Evolutionary conservation across 2,329 filamentous ascomycete genomes (phyloP).

Genomic region (Xylaria hypoxylon): DNA sequence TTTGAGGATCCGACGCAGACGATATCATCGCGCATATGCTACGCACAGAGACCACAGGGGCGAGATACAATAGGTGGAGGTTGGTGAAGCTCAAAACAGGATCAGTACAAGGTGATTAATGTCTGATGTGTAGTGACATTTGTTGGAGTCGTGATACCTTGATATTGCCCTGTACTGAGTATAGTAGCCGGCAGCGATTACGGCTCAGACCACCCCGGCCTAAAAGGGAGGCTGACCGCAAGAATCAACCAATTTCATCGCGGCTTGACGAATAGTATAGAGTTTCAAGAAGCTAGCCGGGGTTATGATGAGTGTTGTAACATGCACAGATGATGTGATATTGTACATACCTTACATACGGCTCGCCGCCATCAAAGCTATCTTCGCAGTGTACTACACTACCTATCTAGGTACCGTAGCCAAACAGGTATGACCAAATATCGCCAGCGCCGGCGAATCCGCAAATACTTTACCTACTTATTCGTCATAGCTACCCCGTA

Average conservation of each 20-base stretch:
- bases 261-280: conserved; percentile 19
- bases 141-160: conserved; percentile 25
- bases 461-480: background rate
- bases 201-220: conserved; percentile 21
- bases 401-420: background rate
- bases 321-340: conserved; percentile 37
- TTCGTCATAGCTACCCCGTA: background rate
- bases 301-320: conserved; percentile 26
- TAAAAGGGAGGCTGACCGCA: conserved; percentile 36
- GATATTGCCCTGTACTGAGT: conserved; percentile 14
- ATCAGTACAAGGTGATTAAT: conserved; percentile 16
- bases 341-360: conserved; percentile 25
- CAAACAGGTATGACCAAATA: conserved; percentile 9
- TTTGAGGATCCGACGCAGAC: conserved; percentile 34
- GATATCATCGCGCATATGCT: conserved; percentile 39
- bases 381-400: conserved; percentile 5
- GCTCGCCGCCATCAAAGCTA: conserved; percentile 22
- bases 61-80: conserved; percentile 10
- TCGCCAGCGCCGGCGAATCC: conserved; percentile 4
- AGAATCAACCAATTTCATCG: conserved; percentile 25
- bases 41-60: conserved; percentile 28
- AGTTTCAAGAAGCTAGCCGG: conserved; percentile 25
- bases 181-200: conserved; percentile 8
- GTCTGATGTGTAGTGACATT: conserved; percentile 20
- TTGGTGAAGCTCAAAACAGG: conserved; percentile 31